phyloP scores from a whole-genome alignment of 2,329 filamentous ascomycete genomes.

The Magnaporthiopsis incrustans region DNA sequence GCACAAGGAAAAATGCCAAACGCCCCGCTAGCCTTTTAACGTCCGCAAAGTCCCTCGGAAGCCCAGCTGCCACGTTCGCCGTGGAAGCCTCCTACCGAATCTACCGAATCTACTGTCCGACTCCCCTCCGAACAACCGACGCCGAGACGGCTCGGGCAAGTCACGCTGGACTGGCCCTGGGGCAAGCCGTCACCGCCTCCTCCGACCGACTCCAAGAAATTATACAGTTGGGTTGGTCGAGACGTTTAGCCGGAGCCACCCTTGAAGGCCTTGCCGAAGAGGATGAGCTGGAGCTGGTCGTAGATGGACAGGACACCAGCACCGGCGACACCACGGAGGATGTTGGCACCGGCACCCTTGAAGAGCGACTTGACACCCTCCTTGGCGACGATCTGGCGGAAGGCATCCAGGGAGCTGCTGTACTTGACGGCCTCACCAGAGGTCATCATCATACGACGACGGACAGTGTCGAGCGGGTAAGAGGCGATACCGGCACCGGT shows the following conservation, averaged over 20 bases:
- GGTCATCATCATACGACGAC: constrained; percentile 99
- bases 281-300: constrained; percentile 96
- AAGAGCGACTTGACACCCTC: constrained; percentile 99
- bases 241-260: constrained; percentile 37
- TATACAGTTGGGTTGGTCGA: constrained; percentile 6
- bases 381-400: constrained; percentile 91
- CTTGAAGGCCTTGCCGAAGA: constrained; percentile 99
- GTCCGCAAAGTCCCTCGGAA: background rate
- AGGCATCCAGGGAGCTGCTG: constrained; percentile 91
- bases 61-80: constrained; percentile 5
- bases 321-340: constrained; percentile 99
- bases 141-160: constrained; percentile 9
- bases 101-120: constrained; percentile 41
- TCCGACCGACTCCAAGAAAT: constrained; percentile 15
- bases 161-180: constrained; percentile 8
- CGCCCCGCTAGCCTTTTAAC: constrained; percentile 18
- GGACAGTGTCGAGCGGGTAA: constrained; percentile 99
- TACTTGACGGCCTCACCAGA: constrained; percentile 98
- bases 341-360: constrained; percentile 99
- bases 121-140: constrained; percentile 31
- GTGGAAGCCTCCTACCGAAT: constrained; percentile 28
- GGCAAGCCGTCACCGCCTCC: constrained; percentile 6
- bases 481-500: constrained; percentile 99
- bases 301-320: constrained; percentile 99
- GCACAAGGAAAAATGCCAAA: constrained; percentile 31